phyloP scores from a whole-genome alignment of 371 early-diverging fungal genomes.

The Dentiscutata heterogama region DNA sequence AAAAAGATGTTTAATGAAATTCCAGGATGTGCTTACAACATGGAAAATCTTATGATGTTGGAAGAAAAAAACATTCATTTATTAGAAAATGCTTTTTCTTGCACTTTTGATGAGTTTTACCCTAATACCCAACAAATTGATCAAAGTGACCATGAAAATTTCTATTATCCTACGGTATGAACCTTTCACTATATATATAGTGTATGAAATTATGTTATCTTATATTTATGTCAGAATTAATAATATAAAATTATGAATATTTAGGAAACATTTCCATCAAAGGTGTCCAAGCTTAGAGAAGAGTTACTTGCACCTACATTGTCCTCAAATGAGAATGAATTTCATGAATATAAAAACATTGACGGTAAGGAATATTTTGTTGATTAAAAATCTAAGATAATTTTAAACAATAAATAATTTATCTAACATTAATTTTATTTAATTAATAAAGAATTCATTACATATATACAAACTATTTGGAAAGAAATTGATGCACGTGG shows the following conservation, averaged over 20 bases:
- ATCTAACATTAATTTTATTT: too few species aligned
- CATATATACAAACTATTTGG: slow-evolving; percentile 12
- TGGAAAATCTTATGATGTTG: slow-evolving; percentile 8
- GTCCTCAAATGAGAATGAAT: background rate
- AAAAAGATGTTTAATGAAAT: slow-evolving; percentile 14
- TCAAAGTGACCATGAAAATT: background rate
- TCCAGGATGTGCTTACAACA: background rate
- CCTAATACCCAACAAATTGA: background rate
- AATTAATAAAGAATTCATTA: slow-evolving; percentile 3
- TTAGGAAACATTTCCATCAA: slow-evolving; percentile 20
- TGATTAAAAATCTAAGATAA: background rate
- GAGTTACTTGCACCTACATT: background rate
- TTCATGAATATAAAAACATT: background rate
- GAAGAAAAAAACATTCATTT: slow-evolving; percentile 11
- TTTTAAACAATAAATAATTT: background rate
- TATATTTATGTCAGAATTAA: too few species aligned
- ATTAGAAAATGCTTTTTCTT: slow-evolving; percentile 26
- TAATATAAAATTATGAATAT: too few species aligned
- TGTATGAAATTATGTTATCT: too few species aligned
- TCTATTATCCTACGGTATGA: slow-evolving; percentile 10
- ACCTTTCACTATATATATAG: background rate
- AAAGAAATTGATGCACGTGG: background rate
- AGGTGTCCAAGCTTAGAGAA: slow-evolving; percentile 2
- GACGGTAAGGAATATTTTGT: background rate
- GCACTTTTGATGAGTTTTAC: slow-evolving; percentile 1